phyloP scores from a whole-genome alignment of 345 rosid species.

The Gossypium rotundifolium region DNA sequence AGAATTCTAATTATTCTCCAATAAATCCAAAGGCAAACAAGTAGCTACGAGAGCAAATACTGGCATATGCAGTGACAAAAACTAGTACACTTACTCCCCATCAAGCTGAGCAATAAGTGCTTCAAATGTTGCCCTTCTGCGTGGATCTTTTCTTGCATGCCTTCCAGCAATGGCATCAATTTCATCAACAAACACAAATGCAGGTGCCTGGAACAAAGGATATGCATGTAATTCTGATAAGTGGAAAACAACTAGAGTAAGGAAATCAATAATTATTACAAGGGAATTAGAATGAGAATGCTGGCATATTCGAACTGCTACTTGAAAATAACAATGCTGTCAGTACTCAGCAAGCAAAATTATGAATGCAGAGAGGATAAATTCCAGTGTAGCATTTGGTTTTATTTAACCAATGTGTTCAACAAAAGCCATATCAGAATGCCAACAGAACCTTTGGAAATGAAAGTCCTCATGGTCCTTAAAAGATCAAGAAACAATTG shows the following conservation, averaged over 20 bases:
- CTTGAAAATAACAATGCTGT: background rate
- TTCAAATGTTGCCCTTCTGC: constrained; percentile 80
- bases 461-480: background rate
- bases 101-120: constrained; percentile 90
- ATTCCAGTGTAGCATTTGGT: background rate
- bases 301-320: background rate
- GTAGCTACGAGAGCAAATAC: background rate
- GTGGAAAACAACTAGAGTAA: background rate
- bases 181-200: constrained; percentile 94
- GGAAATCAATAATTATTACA: background rate
- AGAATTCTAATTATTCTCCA: background rate
- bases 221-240: background rate
- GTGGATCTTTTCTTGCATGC: constrained; percentile 84
- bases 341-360: background rate
- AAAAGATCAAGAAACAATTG: background rate
- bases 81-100: constrained; percentile 67
- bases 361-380: background rate
- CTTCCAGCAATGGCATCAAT: constrained; percentile 97
- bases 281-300: background rate
- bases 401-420: background rate
- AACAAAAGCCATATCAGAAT: background rate
- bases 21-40: background rate
- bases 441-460: background rate
- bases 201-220: constrained; percentile 67
- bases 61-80: background rate